Evolutionary conservation across 2,329 filamentous ascomycete species (phyloP), one percentile per base, ranked within the genome.

Genomic region (Penicillium glabrum): DNA sequence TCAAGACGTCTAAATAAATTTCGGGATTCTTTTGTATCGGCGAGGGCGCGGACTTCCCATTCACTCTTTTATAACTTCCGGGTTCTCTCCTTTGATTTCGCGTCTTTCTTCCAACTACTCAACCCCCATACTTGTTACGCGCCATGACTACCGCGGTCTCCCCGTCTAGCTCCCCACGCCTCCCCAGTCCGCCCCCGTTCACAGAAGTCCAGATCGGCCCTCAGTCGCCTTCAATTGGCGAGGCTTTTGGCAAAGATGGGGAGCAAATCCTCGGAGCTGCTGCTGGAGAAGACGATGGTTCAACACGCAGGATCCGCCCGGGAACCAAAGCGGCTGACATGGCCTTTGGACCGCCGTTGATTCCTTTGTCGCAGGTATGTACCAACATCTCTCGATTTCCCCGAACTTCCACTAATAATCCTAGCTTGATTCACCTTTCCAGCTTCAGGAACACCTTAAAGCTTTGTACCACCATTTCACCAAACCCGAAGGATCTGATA

Each of bases 401-500:
- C 29, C 2, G 10, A 14, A 24, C 9, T 2, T 35, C 27, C 29
- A 45, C 59, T 68, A 43, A 60, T 53, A 21, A 46, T 56, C 10
- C 53, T 73, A 97, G 90, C 91, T 99, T 65, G 93, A 99, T 72
- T 98, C 93, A 23, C 90, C 95, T 45, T 99, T 98, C 73, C 95
- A 97, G 75, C 86, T 98, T 19, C 96, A 97, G 75, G 95, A 99
- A 77, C 93, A 99, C 71, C 88, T 99, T 53, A 93, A 96, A 74
- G 91, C 95, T 35, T 85, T 97, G 16, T 91, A 98, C 79, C 87
- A 93, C 75, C 82, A 89, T 72, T 88, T 90, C 72, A 96, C 91
- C 1, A 84, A 86, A 59, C 84, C 86, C 7, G 66, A 77, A 45
- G 72, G 77, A 45, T 81, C 79, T 51, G 80, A 83, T 61, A 85